Evolutionary conservation across 306 rosid genomes (phyloP), one percentile per base, ranked within the genome.

Genomic region (Inga laurina): DNA sequence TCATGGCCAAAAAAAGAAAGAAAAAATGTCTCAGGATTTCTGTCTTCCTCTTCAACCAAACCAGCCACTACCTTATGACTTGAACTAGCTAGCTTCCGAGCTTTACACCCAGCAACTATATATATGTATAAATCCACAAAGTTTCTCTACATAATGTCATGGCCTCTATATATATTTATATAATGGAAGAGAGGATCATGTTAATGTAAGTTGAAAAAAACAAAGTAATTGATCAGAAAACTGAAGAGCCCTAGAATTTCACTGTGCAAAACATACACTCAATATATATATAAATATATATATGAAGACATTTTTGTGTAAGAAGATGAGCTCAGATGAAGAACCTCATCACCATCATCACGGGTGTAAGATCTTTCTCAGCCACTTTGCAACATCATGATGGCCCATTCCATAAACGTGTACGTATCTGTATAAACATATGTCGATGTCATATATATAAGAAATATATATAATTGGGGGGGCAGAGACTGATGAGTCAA

Each of bases 291-390:
- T 27, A 27, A 27, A 39, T 8, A 49, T 13, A 13, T 11, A 71
- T 4, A 71, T 21, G 37, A 71, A 41, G 56, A 32, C 39, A 73
- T 48, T 24, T 73, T 73, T 72, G 32, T 41, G 48, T 70, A n/a
- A 7, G 39, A 78, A 24, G 41, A 67, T 30, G 62, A 71, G 37
- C 76, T 13, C 18, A 18, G 27, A 52, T 72, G 80, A 86, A 8
- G 76, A 79, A 79, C 82, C 72, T 66, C 76, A 88, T 83, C 87
- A 77, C 81, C 74, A 48, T 79, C 83, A 83, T 30, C 43, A 74
- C 59, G 27, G 6, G 82, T 61, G 80, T 19, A 43, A 71, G 83
- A 72, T 76, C 46, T 82, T 78, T 79, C 46, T 79, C 81, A 64
- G 73, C 84, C 34, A 64, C 76, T 52, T 77, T 37, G 74, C 79